Evolutionary conservation across 2,329 filamentous ascomycete species (phyloP).

Genomic region (Phaeoacremonium minimum): DNA sequence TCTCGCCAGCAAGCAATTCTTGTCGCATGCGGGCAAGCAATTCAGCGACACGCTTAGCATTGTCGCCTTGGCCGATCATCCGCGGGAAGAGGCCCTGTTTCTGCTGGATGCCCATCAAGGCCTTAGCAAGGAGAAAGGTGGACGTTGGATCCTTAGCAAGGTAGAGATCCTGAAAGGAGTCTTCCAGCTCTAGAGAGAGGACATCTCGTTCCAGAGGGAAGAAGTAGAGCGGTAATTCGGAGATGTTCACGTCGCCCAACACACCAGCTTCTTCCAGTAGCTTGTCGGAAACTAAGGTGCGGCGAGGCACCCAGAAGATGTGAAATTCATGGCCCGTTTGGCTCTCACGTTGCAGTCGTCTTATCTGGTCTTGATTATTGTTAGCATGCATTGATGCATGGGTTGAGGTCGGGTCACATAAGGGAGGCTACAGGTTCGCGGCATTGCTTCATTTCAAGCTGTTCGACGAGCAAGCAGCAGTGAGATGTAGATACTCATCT

Average conservation of each 20-base stretch:
- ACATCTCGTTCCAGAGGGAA: constrained; percentile 89
- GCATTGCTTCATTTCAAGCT: constrained; percentile 43
- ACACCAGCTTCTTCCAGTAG: constrained; percentile 91
- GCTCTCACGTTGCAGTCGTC: constrained; percentile 80
- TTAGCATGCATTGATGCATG: constrained; percentile 53
- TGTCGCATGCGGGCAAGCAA: constrained; percentile 87
- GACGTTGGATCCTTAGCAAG: constrained; percentile 86
- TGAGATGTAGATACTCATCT: constrained; percentile 6
- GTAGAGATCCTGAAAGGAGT: constrained; percentile 83
- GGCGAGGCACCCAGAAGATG: constrained; percentile 91
- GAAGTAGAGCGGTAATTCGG: constrained; percentile 84
- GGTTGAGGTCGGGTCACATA: constrained; percentile 10
- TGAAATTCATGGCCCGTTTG: constrained; percentile 93
- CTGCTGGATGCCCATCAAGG: constrained; percentile 90
- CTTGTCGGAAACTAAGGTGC: constrained; percentile 86
- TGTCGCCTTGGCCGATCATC: constrained; percentile 93
- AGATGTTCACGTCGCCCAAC: constrained; percentile 84
- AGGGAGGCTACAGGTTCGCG: constrained; percentile 37
- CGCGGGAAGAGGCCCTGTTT: constrained; percentile 90
- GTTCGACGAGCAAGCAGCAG: too few relatives aligned
- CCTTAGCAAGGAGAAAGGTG: constrained; percentile 83
- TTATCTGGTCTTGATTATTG: constrained; percentile 76
- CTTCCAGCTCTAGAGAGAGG: constrained; percentile 83
- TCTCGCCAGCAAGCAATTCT: constrained; percentile 78
- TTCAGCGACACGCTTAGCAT: constrained; percentile 84